Percentiles rank a stretch among this genome's conserved stretches.
phyloP scores from a whole-genome alignment of 1,139 yeast species.

The Scheffersomyces lignicola region DNA sequence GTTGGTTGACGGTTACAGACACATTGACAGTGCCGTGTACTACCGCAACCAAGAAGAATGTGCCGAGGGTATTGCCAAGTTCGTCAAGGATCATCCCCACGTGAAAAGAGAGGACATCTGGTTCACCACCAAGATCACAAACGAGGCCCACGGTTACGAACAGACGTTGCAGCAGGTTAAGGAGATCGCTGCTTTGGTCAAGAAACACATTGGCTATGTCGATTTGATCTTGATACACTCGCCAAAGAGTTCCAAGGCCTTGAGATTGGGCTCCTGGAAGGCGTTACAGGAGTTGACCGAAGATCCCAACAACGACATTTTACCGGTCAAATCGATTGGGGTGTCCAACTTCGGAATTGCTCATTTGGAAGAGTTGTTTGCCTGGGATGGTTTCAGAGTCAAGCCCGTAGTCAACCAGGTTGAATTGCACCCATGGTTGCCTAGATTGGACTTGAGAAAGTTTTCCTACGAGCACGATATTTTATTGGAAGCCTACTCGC shows the following conservation, averaged over 20 bases:
- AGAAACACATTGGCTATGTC: constrained; percentile 44
- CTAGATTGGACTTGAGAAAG: constrained; percentile 37
- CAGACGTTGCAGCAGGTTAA: constrained; percentile 55
- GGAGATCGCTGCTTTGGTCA: constrained; percentile 30
- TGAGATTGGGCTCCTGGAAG: constrained; percentile 38
- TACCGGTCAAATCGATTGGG: constrained; percentile 39
- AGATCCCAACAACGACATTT: constrained; percentile 26
- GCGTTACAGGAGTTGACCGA: constrained; percentile 39
- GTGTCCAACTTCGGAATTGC: constrained; percentile 41
- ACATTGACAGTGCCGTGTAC: constrained; percentile 42
- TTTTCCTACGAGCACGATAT: constrained; percentile 40
- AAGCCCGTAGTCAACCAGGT: constrained; percentile 46
- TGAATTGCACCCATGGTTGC: constrained; percentile 50
- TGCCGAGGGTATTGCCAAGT: constrained; percentile 34
- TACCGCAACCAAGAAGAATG: constrained; percentile 58
- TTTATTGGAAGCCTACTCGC: constrained; percentile 66
- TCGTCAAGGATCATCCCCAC: constrained; percentile 40
- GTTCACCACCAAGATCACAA: constrained; percentile 62
- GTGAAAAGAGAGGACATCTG: constrained; percentile 32
- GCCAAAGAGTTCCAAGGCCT: constrained; percentile 29
- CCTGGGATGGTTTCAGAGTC: constrained; percentile 33
- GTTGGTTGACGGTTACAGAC: constrained; percentile 67
- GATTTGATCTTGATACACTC: constrained; percentile 41
- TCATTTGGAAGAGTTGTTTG: constrained; percentile 37
- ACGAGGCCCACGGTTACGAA: constrained; percentile 58